Evolutionary conservation across 2,329 filamentous ascomycete genomes (phyloP).

Genomic region (Tolypocladium paradoxum): DNA sequence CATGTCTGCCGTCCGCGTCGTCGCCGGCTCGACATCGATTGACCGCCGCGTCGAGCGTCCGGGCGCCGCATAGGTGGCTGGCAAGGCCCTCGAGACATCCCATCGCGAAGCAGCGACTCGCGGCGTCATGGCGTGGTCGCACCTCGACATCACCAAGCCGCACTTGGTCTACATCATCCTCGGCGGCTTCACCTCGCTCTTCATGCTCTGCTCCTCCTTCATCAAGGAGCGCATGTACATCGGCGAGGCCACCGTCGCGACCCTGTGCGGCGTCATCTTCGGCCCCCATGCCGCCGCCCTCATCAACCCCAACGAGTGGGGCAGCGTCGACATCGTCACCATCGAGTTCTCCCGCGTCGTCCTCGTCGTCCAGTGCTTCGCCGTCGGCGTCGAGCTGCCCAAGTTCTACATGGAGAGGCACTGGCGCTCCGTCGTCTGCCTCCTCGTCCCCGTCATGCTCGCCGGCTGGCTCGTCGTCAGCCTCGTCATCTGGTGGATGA

Average conservation of each 20-base stretch:
- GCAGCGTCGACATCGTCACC: slow-evolving; percentile 75
- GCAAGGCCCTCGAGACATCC: too few species aligned
- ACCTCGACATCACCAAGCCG: slow-evolving; percentile 79
- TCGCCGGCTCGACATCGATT: slow-evolving; percentile 6
- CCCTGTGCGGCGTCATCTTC: slow-evolving; percentile 78
- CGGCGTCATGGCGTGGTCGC: slow-evolving; percentile 77
- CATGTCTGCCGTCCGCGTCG: not conserved
- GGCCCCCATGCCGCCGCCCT: slow-evolving; percentile 75
- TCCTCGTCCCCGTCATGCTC: slow-evolving; percentile 94
- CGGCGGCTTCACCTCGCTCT: slow-evolving; percentile 91
- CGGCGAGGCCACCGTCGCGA: slow-evolving; percentile 92
- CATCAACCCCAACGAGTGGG: slow-evolving; percentile 68
- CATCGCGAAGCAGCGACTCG: too few species aligned
- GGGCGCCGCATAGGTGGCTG: too few species aligned
- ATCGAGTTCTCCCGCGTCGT: slow-evolving; percentile 85
- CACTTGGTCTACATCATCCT: slow-evolving; percentile 98
- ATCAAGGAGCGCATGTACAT: slow-evolving; percentile 99
- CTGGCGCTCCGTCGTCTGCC: slow-evolving; percentile 82
- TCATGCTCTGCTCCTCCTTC: slow-evolving; percentile 96
- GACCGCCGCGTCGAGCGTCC: slow-evolving; percentile 2
- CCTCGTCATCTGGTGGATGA: slow-evolving; percentile 89
- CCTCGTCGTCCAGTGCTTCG: slow-evolving; percentile 85
- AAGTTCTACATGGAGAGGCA: slow-evolving; percentile 96
- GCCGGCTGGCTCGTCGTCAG: slow-evolving; percentile 91
- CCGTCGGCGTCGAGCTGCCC: slow-evolving; percentile 80